Evolutionary conservation across 352 stramenopile genomes (phyloP).

Genomic region (Nothophytophthora sp.): DNA sequence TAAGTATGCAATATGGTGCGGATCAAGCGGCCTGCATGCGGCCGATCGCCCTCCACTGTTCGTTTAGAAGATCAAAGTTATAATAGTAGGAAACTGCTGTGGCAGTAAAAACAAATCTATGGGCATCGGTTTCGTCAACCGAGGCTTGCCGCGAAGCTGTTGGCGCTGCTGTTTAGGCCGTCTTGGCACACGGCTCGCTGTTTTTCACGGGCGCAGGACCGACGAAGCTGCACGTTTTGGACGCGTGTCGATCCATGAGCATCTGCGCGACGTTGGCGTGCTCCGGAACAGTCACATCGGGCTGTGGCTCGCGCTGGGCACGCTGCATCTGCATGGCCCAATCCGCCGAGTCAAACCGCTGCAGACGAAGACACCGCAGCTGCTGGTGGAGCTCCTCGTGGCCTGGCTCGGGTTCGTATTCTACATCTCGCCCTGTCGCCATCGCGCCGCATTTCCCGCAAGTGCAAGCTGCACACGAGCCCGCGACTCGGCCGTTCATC

Average conservation of each 20-base stretch:
- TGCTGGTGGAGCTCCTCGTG: constrained; percentile 28
- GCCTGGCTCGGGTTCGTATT: constrained; percentile 42
- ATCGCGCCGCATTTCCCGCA: constrained; percentile 20
- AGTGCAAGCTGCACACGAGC: constrained; percentile 22
- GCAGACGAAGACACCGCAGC: constrained; percentile 53
- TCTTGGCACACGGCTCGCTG: constrained; percentile 14
- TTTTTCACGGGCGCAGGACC: constrained; percentile 23
- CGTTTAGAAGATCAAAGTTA: not conserved
- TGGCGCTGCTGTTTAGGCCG: constrained; percentile 8
- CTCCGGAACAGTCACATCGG: constrained; percentile 3
- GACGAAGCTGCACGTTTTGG: constrained; percentile 50
- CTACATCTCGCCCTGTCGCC: constrained; percentile 30
- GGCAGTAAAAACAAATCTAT: not conserved
- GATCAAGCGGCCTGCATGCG: no score
- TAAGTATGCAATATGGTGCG: no score
- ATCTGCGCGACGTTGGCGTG: constrained; percentile 44
- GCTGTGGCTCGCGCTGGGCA: constrained; percentile 7
- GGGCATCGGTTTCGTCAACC: not conserved
- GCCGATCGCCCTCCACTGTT: no score
- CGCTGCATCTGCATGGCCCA: constrained; percentile 52
- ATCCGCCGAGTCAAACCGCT: constrained; percentile 79
- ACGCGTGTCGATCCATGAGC: constrained; percentile 60
- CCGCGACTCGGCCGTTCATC: constrained; percentile 36
- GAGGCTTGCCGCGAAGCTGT: not conserved
- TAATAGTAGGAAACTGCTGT: not conserved